Conservation (phyloP, 108 stramenopile species). For the Asterionellopsis glacialis region DNA sequence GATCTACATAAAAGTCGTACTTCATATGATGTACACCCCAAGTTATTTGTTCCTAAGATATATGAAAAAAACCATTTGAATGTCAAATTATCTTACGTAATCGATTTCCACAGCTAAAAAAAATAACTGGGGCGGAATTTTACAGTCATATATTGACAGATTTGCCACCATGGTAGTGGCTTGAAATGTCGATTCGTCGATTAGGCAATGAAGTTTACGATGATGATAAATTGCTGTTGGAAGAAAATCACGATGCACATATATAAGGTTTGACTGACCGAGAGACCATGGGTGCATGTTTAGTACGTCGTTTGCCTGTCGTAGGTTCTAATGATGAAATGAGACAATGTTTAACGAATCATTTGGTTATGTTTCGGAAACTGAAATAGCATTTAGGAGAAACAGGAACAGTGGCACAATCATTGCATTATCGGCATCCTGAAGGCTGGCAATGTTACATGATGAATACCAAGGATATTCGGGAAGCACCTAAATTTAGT, state of each 20-base stretch:
- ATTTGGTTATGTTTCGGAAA: constrained; percentile 12
- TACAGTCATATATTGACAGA: not conserved
- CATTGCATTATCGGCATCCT: too few relatives aligned
- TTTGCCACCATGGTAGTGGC: not conserved
- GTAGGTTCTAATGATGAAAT: constrained; percentile 1
- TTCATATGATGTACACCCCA: too few relatives aligned
- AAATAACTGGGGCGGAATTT: too few relatives aligned
- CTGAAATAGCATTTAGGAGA: not conserved
- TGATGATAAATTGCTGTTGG: constrained; percentile 13
- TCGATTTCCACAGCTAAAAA: too few relatives aligned
- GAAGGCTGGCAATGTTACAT: too few relatives aligned
- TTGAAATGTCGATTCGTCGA: not conserved
- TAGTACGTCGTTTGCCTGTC: constrained; percentile 18
- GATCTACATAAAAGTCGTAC: too few relatives aligned
- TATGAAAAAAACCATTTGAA: too few relatives aligned
- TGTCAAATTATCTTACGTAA: too few relatives aligned
- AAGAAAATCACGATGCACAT: constrained; percentile 9
- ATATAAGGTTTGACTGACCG: constrained; percentile 6
- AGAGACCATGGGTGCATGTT: constrained; percentile 21
- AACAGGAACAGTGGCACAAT: too few relatives aligned
- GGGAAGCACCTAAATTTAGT: too few relatives aligned
- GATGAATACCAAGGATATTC: too few relatives aligned
- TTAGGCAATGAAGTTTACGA: not conserved
- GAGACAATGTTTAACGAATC: constrained; percentile 19
- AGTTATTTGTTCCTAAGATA: too few relatives aligned